These are phyloP conservation scores for Curvularia sp. DNA, from an alignment of 2,329 filamentous ascomycete species.

Conservation along the genomic window DNA sequence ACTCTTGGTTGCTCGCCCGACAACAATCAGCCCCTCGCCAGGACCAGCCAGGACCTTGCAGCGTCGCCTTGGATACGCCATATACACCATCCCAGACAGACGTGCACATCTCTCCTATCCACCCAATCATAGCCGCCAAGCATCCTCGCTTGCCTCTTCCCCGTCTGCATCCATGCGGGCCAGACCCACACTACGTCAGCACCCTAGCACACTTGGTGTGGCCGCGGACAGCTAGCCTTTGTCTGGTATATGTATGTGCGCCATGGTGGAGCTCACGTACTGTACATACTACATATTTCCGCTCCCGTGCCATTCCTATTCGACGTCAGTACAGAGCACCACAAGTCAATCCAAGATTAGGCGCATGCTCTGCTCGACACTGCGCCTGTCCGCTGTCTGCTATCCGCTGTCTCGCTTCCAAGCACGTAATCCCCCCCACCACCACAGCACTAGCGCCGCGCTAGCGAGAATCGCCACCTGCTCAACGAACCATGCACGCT, in stretches of 20 bases:
- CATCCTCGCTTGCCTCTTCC: slow-evolving; percentile 22
- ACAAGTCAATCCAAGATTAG: not conserved
- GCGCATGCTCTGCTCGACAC: slow-evolving; percentile 10
- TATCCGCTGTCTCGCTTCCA: not conserved
- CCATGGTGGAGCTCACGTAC: slow-evolving; percentile 4
- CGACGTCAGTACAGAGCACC: slow-evolving; percentile 30
- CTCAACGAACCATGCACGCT: slow-evolving; percentile 2
- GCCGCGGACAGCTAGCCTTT: slow-evolving; percentile 17
- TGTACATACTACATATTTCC: too few species aligned
- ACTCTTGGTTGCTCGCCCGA: slow-evolving; percentile 13
- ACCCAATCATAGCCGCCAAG: slow-evolving; percentile 27
- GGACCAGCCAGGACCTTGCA: slow-evolving; percentile 18
- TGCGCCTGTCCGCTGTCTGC: not conserved
- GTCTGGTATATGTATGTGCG: not conserved
- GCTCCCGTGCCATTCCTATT: slow-evolving; percentile 31
- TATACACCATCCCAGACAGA: slow-evolving; percentile 14
- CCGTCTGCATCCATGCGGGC: slow-evolving; percentile 26
- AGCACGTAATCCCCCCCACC: slow-evolving; percentile 20
- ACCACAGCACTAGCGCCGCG: slow-evolving; percentile 14
- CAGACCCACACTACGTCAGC: slow-evolving; percentile 35
- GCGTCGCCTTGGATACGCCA: slow-evolving; percentile 19
- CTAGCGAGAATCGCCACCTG: slow-evolving; percentile 19
- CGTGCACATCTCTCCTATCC: slow-evolving; percentile 28
- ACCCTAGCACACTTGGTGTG: slow-evolving; percentile 21
- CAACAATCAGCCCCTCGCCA: slow-evolving; percentile 18